Conservation (phyloP, 2,329 filamentous ascomycete genomes). For the Hortaea werneckii region DNA sequence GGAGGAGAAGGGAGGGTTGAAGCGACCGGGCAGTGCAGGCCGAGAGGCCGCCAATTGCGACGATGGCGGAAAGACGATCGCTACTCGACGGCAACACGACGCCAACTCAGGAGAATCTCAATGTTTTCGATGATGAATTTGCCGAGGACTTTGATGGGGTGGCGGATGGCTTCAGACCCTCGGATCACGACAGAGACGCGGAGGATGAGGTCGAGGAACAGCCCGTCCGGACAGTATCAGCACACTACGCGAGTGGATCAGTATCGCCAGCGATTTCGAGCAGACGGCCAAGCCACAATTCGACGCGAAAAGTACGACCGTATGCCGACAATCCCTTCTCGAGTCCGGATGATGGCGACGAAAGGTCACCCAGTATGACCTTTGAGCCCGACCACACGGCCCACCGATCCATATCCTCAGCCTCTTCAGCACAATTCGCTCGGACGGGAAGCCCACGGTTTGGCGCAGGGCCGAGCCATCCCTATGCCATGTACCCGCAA, state of each 20-base stretch:
- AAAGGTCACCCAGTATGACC: constrained; percentile 13
- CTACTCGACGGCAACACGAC: constrained; percentile 20
- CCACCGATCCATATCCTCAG: constrained; percentile 23
- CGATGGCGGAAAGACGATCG: constrained; percentile 15
- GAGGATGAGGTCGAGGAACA: constrained; percentile 14
- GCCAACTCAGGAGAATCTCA: constrained; percentile 24
- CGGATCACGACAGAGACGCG: constrained; percentile 21
- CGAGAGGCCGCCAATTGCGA: background rate
- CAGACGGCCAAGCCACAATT: constrained; percentile 15
- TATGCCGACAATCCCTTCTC: constrained; percentile 24
- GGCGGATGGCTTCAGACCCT: constrained; percentile 37
- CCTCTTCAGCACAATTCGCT: constrained; percentile 28
- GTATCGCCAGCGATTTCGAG: constrained; percentile 7
- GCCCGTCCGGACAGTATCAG: constrained; percentile 22
- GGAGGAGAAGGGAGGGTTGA: background rate
- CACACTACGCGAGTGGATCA: constrained; percentile 19
- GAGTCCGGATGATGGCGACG: constrained; percentile 24
- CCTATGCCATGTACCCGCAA: constrained; percentile 77
- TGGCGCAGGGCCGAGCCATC: constrained; percentile 66
- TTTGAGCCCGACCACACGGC: constrained; percentile 20
- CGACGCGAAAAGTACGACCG: constrained; percentile 22
- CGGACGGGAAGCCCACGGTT: constrained; percentile 55
- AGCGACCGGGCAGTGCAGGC: constrained; percentile 1
- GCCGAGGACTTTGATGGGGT: constrained; percentile 34
- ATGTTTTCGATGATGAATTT: constrained; percentile 41